phyloP scores from a whole-genome alignment of 352 stramenopile genomes.

The Thalassiosira gravida region DNA sequence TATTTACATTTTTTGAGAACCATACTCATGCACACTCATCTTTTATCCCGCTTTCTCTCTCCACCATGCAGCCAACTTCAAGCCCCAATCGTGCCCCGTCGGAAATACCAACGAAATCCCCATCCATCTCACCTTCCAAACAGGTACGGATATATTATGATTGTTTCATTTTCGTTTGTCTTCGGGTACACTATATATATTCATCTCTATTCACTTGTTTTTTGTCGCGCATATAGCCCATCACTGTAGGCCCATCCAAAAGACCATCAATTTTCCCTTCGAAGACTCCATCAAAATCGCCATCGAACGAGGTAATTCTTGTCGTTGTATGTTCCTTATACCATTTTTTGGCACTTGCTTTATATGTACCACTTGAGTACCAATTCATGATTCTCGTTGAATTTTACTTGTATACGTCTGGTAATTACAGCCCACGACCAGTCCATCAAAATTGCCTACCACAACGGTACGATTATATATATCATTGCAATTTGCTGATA shows the following conservation, averaged over 20 bases:
- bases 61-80: no score
- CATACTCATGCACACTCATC: no score
- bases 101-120: background rate
- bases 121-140: background rate
- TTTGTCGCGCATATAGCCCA: background rate
- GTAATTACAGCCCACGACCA: background rate
- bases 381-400: background rate
- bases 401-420: background rate
- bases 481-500: no score
- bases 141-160: background rate
- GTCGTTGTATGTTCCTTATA: background rate
- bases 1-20: background rate
- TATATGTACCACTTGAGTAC: no score
- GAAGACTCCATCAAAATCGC: slow-evolving; percentile 4
- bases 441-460: no score
- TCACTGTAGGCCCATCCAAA: background rate
- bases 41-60: no score
- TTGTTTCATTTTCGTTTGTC: no score
- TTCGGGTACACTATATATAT: slow-evolving; percentile 2
- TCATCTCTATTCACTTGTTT: background rate
- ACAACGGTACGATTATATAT: no score
- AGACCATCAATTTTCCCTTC: background rate
- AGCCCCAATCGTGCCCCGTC: no score
- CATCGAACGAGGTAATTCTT: slow-evolving; percentile 4
- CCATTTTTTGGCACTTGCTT: background rate